Evolutionary conservation across 2,329 filamentous ascomycete species (phyloP), one percentile per base, ranked within the genome.

Genomic region (Dryadomyces quercivorus): DNA sequence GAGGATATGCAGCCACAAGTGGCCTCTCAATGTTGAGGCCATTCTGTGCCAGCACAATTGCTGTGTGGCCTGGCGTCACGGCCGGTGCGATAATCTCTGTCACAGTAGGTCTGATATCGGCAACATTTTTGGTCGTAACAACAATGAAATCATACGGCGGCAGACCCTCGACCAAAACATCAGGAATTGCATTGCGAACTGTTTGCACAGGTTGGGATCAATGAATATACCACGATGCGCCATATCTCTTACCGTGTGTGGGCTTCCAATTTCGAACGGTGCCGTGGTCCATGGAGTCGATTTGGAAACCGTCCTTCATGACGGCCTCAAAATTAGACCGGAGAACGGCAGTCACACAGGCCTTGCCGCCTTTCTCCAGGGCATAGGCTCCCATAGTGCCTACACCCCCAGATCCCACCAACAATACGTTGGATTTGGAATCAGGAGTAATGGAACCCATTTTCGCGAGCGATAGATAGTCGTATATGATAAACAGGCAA

Each of bases 11-110:
- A 2, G 43, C 50, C n/a, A 56, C 45, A 8, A 56, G 38, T 13
- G 55, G 54, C 15, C 15, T 3, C 51, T 59, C 58, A 43, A 59
- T 59, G 51, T 50, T 54, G 34, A 59, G 55, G 7, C 58, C 58
- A 51, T 59, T 59, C 53, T 59, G 58, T n/a, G 55, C 26, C 16
- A 59, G 56, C 31, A 51, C 54, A 3, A 59, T 46, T 13, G 51
- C 53, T 13, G 54, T 57, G 45, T 54, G 49, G 31, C 54, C 53
- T 5, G 53, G 51, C 15, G 56, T 56, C 5, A 59, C 56, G 26
- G 57, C 57, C 4, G 58, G 56, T 21, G 21, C 45, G 26, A 58
- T 53, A 6, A 56, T 51, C 16, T 58, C 58, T 26, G 50, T 43
- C 15, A 53, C 57, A 5, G 48, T 53, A 9, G 58, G 58, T 13